Conservation (phyloP, 371 early-diverging fungal species). For the Mortierella polycephala region DNA sequence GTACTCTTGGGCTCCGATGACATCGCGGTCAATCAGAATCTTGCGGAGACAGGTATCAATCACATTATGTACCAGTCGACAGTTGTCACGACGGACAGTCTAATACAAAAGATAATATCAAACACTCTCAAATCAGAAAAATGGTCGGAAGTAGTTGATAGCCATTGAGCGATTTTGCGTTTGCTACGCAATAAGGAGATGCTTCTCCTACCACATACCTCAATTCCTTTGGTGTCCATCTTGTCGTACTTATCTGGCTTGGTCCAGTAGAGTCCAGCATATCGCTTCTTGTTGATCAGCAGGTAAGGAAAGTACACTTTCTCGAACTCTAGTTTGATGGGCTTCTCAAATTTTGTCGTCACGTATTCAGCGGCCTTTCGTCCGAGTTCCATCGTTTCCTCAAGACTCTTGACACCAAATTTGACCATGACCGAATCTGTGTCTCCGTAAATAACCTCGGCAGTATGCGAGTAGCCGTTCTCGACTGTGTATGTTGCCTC, state of each 20-base stretch:
- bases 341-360: conserved; percentile 89
- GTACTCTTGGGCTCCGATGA: conserved; percentile 88
- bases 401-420: conserved; percentile 86
- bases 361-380: conserved; percentile 90
- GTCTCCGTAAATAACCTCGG: conserved; percentile 99
- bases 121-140: neutral
- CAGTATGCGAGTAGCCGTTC: conserved; percentile 92
- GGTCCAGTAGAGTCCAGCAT: conserved; percentile 99
- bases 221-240: conserved; percentile 99
- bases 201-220: conserved; percentile 62
- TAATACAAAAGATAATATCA: conserved; percentile 26
- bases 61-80: conserved; percentile 93
- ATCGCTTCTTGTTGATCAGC: conserved; percentile 99
- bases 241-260: conserved; percentile 92
- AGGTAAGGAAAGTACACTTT: conserved; percentile 99
- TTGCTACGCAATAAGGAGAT: no score
- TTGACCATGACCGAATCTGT: conserved; percentile 99
- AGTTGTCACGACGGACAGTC: conserved; percentile 99
- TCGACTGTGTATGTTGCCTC: conserved; percentile 86
- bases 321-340: conserved; percentile 99
- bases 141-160: no score
- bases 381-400: conserved; percentile 92
- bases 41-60: conserved; percentile 95
- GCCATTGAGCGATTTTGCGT: no score
- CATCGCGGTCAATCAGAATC: conserved; percentile 94